Percentiles rank a stretch among this genome's conserved stretches.
These are phyloP conservation scores for Cerioporus squamosus DNA, from an alignment of 1,284 basidiomycete species.

Conservation along the genomic window DNA sequence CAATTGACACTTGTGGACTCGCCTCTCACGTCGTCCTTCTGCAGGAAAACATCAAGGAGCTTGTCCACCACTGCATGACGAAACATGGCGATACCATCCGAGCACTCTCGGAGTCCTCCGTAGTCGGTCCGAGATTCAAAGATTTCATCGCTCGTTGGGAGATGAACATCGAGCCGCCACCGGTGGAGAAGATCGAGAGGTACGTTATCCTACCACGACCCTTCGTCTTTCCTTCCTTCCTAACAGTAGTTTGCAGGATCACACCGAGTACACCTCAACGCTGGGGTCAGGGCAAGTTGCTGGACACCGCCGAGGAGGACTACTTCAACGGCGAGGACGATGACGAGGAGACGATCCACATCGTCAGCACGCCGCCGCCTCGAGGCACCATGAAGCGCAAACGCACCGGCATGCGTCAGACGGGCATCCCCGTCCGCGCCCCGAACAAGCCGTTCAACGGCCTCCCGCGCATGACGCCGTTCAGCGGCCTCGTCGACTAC, in stretches of 20 bases:
- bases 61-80: constrained; percentile 87
- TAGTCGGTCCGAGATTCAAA: constrained; percentile 73
- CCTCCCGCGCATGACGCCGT: constrained; percentile 50
- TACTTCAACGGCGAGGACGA: constrained; percentile 90
- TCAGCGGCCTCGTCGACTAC: constrained; percentile 73
- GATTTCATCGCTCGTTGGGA: constrained; percentile 86
- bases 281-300: constrained; percentile 54
- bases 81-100: constrained; percentile 72
- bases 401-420: constrained; percentile 38
- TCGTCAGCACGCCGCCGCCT: constrained; percentile 39
- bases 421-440: constrained; percentile 29
- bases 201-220: constrained; percentile 34
- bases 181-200: constrained; percentile 55
- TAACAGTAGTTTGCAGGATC: constrained; percentile 3
- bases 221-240: neutral
- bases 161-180: constrained; percentile 88
- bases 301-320: constrained; percentile 81
- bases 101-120: constrained; percentile 61
- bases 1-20: constrained; percentile 2
- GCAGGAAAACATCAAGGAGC: constrained; percentile 86
- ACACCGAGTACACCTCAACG: constrained; percentile 32
- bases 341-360: constrained; percentile 41
- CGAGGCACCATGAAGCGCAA: constrained; percentile 56
- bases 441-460: constrained; percentile 19
- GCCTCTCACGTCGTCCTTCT: constrained; percentile 5